Evolutionary conservation across 495 filamentous ascomycete genomes (phyloP).

Genomic region (Cudoniella acicularis): DNA sequence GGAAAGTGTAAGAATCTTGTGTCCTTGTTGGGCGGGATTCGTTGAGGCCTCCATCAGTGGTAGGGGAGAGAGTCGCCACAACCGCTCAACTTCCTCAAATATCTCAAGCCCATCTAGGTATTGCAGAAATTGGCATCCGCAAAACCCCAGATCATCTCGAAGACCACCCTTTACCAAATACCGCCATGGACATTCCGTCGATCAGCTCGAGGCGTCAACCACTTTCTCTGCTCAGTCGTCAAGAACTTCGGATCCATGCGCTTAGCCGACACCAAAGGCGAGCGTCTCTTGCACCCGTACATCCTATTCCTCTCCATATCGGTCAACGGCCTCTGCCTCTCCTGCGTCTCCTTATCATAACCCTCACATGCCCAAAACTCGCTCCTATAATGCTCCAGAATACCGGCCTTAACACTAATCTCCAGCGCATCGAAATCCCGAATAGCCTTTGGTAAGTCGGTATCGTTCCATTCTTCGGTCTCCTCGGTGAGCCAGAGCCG

Average conservation of each 20-base stretch:
- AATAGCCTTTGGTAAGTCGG: not conserved
- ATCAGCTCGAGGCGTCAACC: not conserved
- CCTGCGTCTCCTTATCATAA: slow-evolving; percentile 12
- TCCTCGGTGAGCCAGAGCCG: slow-evolving; percentile 4
- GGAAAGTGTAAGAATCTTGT: too few species aligned
- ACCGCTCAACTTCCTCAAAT: not conserved
- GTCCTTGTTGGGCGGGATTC: too few species aligned
- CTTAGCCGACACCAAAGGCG: not conserved
- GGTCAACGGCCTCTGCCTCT: slow-evolving; percentile 8
- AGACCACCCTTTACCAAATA: not conserved
- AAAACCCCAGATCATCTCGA: not conserved
- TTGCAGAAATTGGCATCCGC: not conserved
- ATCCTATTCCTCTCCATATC: not conserved
- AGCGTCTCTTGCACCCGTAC: not conserved
- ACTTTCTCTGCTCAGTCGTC: not conserved
- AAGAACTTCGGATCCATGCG: not conserved
- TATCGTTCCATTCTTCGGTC: not conserved
- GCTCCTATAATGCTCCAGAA: not conserved
- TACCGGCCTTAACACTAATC: too few species aligned
- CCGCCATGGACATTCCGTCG: not conserved
- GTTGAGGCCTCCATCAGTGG: not conserved
- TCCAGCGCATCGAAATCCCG: not conserved
- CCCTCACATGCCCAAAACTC: not conserved
- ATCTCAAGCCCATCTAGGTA: too few species aligned
- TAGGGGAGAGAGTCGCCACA: not conserved